Base-by-base conservation (phyloP, 2,329 filamentous ascomycete species). In the Lasiodiplodia hormozganensis region DNA sequence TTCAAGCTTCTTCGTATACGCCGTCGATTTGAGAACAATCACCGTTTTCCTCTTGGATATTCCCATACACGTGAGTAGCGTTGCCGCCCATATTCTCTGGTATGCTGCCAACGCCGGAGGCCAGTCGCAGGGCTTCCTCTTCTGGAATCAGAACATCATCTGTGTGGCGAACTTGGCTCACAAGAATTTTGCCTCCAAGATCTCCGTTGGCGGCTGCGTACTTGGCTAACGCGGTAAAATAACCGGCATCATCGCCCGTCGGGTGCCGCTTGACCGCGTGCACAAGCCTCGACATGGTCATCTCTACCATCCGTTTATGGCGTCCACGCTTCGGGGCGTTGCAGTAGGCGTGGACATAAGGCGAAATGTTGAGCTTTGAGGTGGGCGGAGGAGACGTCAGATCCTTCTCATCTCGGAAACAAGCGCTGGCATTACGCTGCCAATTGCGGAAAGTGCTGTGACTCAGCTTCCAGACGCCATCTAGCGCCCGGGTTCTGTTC, bases 241-340 rank as follows among this genome's bases (percentile, higher is more conserved):
- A 25, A 2, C 47, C 60, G 5, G 43, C 43, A 14, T 64, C 43
- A 6, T 64, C 31, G 18, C 47, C 60, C 14, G 18, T 34, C 2
- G 60, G 60, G 14, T 64, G 60, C 11, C 31, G 47, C 47, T 28
- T 18, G 18, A 64, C 21, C 18, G 60, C 38, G 3, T 52, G 28
- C 7, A 64, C 31, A 3, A 64, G 43, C 47, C 60, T 64, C 4
- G 60, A 52, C 60, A 64, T 52, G n/a, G 31, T 52, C 31, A 52
- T 51, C 6, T 64, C 60, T 3, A 52, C 12, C 60, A 53, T 38
- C 6, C 12, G 11, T 14, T 14, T 49, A 1, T 18, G 28, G 28
- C 31, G 31, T 5, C 12, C 21, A n/a, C 28, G 31, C 31, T 1
- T 38, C 11, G 6, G 14, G 25, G 28, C 12, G 12, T n/a, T 36